A percentile compares a stretch with the other conserved stretches of the same genome.
These are phyloP conservation scores for Epichloe scottii DNA, from an alignment of 2,329 filamentous ascomycete genomes.

Conservation along the genomic window DNA sequence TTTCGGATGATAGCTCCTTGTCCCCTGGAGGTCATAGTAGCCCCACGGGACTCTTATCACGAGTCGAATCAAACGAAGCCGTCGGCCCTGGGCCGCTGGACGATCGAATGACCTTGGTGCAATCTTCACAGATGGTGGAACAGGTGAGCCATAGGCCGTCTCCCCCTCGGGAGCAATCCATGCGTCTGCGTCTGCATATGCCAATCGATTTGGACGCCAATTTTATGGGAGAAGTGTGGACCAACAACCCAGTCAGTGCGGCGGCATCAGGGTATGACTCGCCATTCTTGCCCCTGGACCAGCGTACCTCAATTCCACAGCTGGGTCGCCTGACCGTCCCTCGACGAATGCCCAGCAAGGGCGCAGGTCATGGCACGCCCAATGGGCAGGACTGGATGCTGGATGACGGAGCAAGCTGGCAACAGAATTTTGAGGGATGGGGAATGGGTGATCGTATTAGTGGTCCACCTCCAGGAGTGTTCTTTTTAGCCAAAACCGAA, in stretches of 20 bases:
- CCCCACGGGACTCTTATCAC: conserved; percentile 21
- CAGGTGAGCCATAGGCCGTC: background rate
- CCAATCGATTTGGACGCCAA: conserved; percentile 12
- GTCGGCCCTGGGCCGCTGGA: conserved; percentile 3
- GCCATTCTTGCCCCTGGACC: conserved; percentile 1
- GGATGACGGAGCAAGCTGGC: conserved; percentile 44
- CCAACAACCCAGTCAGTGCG: background rate
- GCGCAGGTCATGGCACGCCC: conserved; percentile 13
- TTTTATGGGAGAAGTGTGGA: conserved; percentile 16
- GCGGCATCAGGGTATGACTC: background rate
- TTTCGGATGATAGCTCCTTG: conserved; percentile 16
- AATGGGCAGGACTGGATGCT: conserved; percentile 46
- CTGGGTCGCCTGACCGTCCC: conserved; percentile 11
- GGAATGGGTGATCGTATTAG: conserved; percentile 19
- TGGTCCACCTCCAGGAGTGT: conserved; percentile 15
- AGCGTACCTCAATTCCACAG: conserved; percentile 3
- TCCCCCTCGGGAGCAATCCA: conserved; percentile 1
- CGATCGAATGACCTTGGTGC: conserved; percentile 7
- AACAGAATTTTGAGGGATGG: conserved; percentile 45
- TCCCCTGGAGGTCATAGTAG: conserved; percentile 19
- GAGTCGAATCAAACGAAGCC: conserved; percentile 12
- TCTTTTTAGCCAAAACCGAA: conserved; percentile 15
- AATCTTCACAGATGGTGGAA: conserved; percentile 4
- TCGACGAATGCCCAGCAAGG: background rate
- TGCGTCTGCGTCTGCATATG: conserved; percentile 2